Percentiles rank a stretch among this genome's conserved stretches.
Conservation (phyloP, 495 filamentous ascomycete species). For the Bacidia gigantensis region DNA sequence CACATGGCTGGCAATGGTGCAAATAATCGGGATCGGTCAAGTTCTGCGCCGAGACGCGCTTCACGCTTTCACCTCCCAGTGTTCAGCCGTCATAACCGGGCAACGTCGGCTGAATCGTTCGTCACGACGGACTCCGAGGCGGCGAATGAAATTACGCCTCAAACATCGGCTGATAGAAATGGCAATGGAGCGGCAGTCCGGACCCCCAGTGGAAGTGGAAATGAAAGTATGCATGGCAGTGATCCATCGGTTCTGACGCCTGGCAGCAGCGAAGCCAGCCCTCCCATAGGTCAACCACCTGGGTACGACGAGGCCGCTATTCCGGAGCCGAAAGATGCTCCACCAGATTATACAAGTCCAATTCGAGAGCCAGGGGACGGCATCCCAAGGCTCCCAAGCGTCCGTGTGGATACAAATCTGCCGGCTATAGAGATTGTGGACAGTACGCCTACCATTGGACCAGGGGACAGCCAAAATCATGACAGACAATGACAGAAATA, state of each 20-base stretch:
- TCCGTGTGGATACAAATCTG: constrained; percentile 8
- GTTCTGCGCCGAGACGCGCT: background rate
- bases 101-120: constrained; percentile 13
- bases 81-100: constrained; percentile 6
- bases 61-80: constrained; percentile 13
- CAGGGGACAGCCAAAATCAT: background rate
- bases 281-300: constrained; percentile 4
- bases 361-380: constrained; percentile 4
- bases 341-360: constrained; percentile 14
- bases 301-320: background rate
- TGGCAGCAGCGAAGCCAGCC: constrained; percentile 6
- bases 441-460: constrained; percentile 11
- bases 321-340: constrained; percentile 14
- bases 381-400: constrained; percentile 14
- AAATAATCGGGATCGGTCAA: background rate
- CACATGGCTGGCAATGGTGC: constrained; percentile 31
- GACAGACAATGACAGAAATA: background rate
- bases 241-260: constrained; percentile 11
- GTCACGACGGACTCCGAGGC: constrained; percentile 10
- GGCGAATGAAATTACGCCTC: constrained; percentile 11
- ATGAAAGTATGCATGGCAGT: constrained; percentile 1
- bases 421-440: constrained; percentile 16
- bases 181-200: constrained; percentile 1
- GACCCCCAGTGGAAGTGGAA: background rate
- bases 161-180: constrained; percentile 14